Percentiles rank a stretch among this genome's conserved stretches.
These are phyloP conservation scores for Suhomyces maxii DNA, from an alignment of 1,139 yeast species.

Conservation along the genomic window DNA sequence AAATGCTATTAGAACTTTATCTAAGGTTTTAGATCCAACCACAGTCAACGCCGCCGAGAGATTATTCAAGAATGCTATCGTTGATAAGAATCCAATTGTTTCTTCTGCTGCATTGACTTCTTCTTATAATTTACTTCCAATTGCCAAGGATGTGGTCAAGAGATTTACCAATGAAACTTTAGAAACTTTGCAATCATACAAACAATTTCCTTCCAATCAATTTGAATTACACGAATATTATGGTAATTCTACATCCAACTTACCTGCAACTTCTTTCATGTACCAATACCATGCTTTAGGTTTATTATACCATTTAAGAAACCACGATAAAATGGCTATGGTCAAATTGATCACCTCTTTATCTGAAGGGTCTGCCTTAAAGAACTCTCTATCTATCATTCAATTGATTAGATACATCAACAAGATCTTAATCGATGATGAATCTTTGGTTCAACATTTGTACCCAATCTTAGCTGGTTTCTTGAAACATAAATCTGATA, in stretches of 20 bases:
- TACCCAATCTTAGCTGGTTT: conserved; percentile 68
- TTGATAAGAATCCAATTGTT: conserved; percentile 83
- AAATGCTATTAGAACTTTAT: conserved; percentile 89
- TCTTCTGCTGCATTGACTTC: conserved; percentile 92
- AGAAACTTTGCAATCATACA: conserved; percentile 76
- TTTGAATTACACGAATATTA: conserved; percentile 55
- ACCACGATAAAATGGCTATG: conserved; percentile 92
- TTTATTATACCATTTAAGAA: conserved; percentile 79
- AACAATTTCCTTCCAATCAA: conserved; percentile 62
- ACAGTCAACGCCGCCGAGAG: conserved; percentile 95
- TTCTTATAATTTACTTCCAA: conserved; percentile 84
- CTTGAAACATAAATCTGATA: conserved; percentile 80
- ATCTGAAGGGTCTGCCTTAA: conserved; percentile 60
- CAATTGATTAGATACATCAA: conserved; percentile 83
- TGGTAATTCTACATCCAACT: conserved; percentile 49
- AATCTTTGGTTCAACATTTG: conserved; percentile 53
- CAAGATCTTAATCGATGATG: conserved; percentile 63
- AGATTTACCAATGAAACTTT: conserved; percentile 93
- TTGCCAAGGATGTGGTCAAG: conserved; percentile 87
- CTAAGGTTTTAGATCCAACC: conserved; percentile 86
- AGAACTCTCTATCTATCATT: conserved; percentile 75
- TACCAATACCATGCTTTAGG: conserved; percentile 97
- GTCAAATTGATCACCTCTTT: conserved; percentile 86
- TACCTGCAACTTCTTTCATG: conserved; percentile 72
- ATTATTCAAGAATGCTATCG: conserved; percentile 87